Evolutionary conservation across 768 basidiomycete species (phyloP).

Genomic region (Tremella mesenterica): DNA sequence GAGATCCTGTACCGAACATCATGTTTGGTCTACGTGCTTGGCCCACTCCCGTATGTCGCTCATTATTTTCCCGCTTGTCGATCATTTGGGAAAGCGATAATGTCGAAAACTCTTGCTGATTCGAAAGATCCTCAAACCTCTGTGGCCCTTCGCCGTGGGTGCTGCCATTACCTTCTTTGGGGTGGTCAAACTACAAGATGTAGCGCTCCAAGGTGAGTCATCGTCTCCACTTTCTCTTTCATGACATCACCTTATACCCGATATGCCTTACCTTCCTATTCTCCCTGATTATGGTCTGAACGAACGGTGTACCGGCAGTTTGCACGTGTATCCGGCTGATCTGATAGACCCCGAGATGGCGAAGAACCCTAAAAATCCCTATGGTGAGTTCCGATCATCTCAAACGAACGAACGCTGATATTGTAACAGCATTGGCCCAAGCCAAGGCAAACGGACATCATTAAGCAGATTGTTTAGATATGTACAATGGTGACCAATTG

Average conservation of each 20-base stretch:
- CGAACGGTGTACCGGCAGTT: too few relatives aligned
- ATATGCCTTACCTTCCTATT: too few relatives aligned
- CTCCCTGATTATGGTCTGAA: too few relatives aligned
- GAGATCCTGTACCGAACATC: too few relatives aligned
- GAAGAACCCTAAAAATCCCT: slow-evolving; percentile 43
- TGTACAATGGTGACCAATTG: too few relatives aligned
- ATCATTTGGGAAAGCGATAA: background rate
- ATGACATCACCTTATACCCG: too few relatives aligned
- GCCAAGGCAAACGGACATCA: background rate
- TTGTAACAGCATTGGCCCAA: too few relatives aligned
- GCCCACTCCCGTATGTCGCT: slow-evolving; percentile 40
- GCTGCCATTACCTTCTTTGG: slow-evolving; percentile 32
- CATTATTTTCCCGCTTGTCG: background rate
- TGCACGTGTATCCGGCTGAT: slow-evolving; percentile 2
- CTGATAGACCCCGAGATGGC: slow-evolving; percentile 28
- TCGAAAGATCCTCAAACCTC: slow-evolving; percentile 41
- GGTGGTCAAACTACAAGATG: slow-evolving; percentile 34
- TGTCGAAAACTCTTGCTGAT: background rate
- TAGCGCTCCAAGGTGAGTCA: slow-evolving; percentile 35
- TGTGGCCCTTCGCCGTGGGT: slow-evolving; percentile 41
- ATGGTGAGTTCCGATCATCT: slow-evolving; percentile 21
- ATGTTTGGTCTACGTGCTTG: slow-evolving; percentile 45
- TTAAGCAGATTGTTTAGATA: too few relatives aligned
- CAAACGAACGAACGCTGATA: too few relatives aligned
- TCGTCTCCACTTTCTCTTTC: too few relatives aligned